phyloP scores from a whole-genome alignment of 1,284 basidiomycete species.

The Pseudozyma sp. region DNA sequence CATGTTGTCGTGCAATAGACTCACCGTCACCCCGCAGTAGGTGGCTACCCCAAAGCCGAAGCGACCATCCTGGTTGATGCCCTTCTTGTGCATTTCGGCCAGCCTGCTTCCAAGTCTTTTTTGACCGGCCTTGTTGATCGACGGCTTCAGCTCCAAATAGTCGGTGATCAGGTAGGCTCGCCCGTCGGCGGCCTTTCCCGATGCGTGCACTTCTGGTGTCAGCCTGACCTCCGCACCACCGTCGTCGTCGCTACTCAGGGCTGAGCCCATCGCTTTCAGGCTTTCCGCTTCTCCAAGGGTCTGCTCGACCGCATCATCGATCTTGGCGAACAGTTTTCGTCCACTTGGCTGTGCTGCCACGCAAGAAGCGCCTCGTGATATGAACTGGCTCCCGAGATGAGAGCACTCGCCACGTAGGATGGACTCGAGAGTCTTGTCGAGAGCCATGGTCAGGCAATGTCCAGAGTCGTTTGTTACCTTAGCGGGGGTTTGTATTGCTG shows the following conservation, averaged over 20 bases:
- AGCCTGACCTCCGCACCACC: conserved; percentile 3
- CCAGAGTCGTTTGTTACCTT: too few species aligned
- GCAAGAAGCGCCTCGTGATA: conserved; percentile 16
- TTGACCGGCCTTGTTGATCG: conserved; percentile 16
- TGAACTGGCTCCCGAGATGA: conserved; percentile 28
- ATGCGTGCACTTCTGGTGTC: conserved; percentile 33
- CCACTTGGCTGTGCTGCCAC: conserved; percentile 31
- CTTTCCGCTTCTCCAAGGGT: conserved; percentile 39
- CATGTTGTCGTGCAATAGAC: not conserved
- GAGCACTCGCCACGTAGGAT: conserved; percentile 31
- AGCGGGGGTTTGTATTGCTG: too few species aligned
- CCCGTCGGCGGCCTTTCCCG: conserved; percentile 18
- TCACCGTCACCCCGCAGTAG: conserved; percentile 38
- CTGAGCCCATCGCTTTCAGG: conserved; percentile 22
- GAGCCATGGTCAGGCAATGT: conserved; percentile 10
- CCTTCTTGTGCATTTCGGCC: conserved; percentile 36
- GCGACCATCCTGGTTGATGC: conserved; percentile 18
- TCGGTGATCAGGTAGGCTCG: conserved; percentile 39
- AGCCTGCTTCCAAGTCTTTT: conserved; percentile 25
- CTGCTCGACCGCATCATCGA: conserved; percentile 29
- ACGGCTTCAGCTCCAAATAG: conserved; percentile 30
- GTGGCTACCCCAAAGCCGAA: conserved; percentile 39
- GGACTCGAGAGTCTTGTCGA: conserved; percentile 32
- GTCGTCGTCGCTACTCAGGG: not conserved
- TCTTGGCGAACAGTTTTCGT: conserved; percentile 29